Evolutionary conservation across 371 early-diverging fungal species (phyloP).

Genomic region (Batrachochytrium dendrobatidis): DNA sequence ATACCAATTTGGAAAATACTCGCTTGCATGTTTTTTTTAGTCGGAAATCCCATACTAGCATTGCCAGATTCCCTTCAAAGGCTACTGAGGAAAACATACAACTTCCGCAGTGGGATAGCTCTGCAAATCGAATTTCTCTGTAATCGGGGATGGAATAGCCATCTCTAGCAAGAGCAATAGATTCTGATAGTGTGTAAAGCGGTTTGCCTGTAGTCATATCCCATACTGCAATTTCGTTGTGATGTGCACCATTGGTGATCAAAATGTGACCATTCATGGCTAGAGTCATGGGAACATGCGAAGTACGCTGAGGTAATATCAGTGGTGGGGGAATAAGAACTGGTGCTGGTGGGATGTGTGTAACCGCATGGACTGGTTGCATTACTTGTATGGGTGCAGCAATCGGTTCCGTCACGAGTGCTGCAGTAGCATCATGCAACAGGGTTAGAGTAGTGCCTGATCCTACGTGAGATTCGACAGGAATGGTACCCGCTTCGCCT

Average conservation of each 20-base stretch:
- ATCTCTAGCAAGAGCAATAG: constrained; percentile 7
- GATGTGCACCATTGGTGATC: constrained; percentile 26
- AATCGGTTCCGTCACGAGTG: too few species aligned
- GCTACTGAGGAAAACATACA: constrained; percentile 17
- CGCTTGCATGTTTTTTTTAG: not conserved
- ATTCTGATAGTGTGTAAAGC: constrained; percentile 13
- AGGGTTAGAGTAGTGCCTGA: too few species aligned
- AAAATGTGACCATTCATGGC: constrained; percentile 27
- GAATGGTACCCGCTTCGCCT: too few species aligned
- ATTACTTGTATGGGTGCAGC: too few species aligned
- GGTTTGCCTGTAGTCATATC: constrained; percentile 10
- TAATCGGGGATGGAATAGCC: not conserved
- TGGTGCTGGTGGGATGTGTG: too few species aligned
- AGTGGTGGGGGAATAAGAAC: not conserved
- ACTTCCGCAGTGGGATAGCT: constrained; percentile 18
- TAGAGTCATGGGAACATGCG: constrained; percentile 32
- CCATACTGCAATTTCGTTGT: constrained; percentile 22
- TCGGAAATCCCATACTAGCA: not conserved
- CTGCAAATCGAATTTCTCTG: constrained; percentile 24
- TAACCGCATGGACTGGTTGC: too few species aligned
- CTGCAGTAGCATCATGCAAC: too few species aligned
- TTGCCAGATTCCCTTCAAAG: not conserved
- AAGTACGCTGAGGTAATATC: constrained; percentile 2
- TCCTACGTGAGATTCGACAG: too few species aligned
- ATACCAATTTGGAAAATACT: not conserved